Base-by-base conservation (phyloP, 331 rosid species). In the Pyracantha coccinea region DNA sequence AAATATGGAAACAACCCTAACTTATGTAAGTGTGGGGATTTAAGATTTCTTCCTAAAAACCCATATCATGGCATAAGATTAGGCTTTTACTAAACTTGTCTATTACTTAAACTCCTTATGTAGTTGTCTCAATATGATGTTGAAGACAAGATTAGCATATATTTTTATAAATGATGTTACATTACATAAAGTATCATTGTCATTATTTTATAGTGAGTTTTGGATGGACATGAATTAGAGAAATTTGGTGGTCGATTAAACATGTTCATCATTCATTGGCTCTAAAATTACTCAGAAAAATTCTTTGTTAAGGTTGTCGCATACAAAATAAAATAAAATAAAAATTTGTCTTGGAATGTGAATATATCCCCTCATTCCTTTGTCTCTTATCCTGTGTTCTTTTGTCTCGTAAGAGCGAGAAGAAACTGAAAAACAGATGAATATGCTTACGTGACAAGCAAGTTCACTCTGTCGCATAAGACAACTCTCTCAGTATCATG, bases 31-130 rank as follows among this genome's bases (percentile, higher is more conserved):
- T 66, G 24, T 57, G 6, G 19, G 57, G 57, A 72, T 58, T 23
- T n/a, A 23, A 21, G 68, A 27, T 31, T 27, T 29, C 44, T 19
- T 27, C 45, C 10, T 38, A 38, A 52, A 29, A 31, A 16, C 76
- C 24, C 25, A 57, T 15, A 72, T 55, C 60, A 72, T 72, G 76
- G 67, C 54, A 21, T 25, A 25, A 45, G 27, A 72, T 58, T 72
- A 24, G 76, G 76, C 76, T 38, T 72, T 38, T 58, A 25, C 41
- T 13, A 6, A 72, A 16, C 68, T 58, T 72, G 55, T 72, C 68
- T 11, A 16, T 72, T 72, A 59, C 41, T 63, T 72, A 72, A 24
- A 58, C 47, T 72, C 76, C 41, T 23, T 23, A 53, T 38, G 41
- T 29, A 58, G 53, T 72, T 72, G 68, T 72, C 55, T 58, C n/a